phyloP scores from a whole-genome alignment of 139 green algal species.

The Picochlorum sp. region DNA sequence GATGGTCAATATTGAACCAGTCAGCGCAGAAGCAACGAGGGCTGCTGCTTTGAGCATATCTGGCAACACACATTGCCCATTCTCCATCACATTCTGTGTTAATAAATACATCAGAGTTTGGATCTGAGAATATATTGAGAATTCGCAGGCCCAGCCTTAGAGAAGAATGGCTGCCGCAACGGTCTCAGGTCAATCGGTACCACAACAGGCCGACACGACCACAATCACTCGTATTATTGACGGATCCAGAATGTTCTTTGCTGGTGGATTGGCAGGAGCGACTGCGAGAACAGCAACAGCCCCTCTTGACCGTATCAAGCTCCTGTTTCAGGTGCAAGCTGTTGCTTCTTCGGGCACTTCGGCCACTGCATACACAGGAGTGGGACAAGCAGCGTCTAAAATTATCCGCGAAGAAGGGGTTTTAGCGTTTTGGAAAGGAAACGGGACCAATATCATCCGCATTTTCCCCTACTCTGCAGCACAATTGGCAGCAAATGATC shows the following conservation, averaged over 20 bases:
- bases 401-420: slow-evolving; percentile 85
- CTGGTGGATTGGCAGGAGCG: slow-evolving; percentile 60
- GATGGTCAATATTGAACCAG: too few relatives aligned
- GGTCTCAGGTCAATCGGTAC: too few relatives aligned
- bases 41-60: too few relatives aligned
- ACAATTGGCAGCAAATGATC: slow-evolving; percentile 39
- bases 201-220: neutral
- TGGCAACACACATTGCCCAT: too few relatives aligned
- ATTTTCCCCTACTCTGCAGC: slow-evolving; percentile 89
- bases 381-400: slow-evolving; percentile 70
- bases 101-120: too few relatives aligned
- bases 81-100: too few relatives aligned
- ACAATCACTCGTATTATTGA: neutral
- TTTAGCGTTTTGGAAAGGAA: slow-evolving; percentile 88
- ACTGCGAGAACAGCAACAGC: slow-evolving; percentile 59
- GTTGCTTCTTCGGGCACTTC: slow-evolving; percentile 33
- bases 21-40: too few relatives aligned
- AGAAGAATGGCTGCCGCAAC: too few relatives aligned
- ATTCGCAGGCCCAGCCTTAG: too few relatives aligned
- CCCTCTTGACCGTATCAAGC: slow-evolving; percentile 85
- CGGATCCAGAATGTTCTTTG: slow-evolving; percentile 34
- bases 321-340: slow-evolving; percentile 88
- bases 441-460: slow-evolving; percentile 81
- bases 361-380: slow-evolving; percentile 68
- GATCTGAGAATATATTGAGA: too few relatives aligned